Percentiles rank a stretch among this genome's conserved stretches.
Conservation (phyloP, 75 land plant species). For the Picea glauca region DNA sequence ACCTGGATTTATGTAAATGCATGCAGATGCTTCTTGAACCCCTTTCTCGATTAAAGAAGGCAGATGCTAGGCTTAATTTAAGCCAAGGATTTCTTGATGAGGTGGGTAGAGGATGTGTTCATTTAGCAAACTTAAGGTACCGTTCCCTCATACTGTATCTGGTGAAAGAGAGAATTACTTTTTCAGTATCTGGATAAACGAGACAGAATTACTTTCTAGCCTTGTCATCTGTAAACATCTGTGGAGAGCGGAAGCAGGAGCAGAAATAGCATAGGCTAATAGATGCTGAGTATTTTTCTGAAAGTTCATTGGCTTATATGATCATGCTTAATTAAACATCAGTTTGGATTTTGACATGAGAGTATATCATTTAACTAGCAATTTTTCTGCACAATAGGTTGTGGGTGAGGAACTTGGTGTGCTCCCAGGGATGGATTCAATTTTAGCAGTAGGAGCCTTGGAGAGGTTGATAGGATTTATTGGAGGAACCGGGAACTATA, state of each 20-base stretch:
- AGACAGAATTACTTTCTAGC: too few species aligned
- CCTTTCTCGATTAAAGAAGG: constrained; percentile 65
- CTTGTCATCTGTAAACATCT: background rate
- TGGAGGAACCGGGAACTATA: constrained; percentile 18
- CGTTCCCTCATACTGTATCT: background rate
- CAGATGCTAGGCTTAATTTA: constrained; percentile 78
- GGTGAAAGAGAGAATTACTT: too few species aligned
- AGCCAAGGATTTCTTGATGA: constrained; percentile 94
- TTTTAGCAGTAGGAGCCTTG: constrained; percentile 59
- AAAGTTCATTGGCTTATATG: background rate
- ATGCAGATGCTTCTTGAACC: constrained; percentile 87
- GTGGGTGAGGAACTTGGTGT: constrained; percentile 95
- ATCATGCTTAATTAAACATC: constrained; percentile 7
- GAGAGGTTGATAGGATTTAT: constrained; percentile 47
- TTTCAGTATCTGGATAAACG: too few species aligned
- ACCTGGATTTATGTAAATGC: constrained; percentile 4
- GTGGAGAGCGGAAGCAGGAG: background rate
- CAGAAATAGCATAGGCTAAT: background rate
- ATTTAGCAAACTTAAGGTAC: background rate
- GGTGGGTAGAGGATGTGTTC: constrained; percentile 43
- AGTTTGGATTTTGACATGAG: background rate
- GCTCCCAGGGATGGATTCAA: constrained; percentile 94
- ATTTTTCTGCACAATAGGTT: constrained; percentile 33
- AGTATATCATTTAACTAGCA: constrained; percentile 4
- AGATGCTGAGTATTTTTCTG: background rate